Conservation (phyloP, 2,329 filamentous ascomycete genomes). For the Aspergillus sergii region DNA sequence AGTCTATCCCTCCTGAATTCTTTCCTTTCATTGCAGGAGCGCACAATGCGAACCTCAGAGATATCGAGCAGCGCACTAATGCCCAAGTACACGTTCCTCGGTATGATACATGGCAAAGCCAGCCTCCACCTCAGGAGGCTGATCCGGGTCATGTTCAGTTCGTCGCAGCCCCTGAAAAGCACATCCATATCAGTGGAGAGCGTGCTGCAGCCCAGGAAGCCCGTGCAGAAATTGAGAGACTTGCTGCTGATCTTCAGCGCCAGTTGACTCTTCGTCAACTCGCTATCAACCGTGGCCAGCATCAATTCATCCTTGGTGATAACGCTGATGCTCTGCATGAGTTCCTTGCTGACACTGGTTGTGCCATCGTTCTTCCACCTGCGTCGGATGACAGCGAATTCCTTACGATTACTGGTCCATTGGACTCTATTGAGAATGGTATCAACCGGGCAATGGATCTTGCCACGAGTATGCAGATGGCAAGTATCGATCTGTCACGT, state of each 20-base stretch:
- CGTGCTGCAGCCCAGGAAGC: slow-evolving; percentile 78
- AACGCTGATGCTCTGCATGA: slow-evolving; percentile 77
- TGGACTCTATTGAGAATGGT: slow-evolving; percentile 71
- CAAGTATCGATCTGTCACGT: slow-evolving; percentile 77
- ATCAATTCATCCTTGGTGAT: slow-evolving; percentile 93
- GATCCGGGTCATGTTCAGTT: slow-evolving; percentile 70
- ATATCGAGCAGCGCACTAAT: slow-evolving; percentile 72
- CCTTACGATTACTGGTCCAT: slow-evolving; percentile 81
- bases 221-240: slow-evolving; percentile 77
- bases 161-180: slow-evolving; percentile 69
- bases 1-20: slow-evolving; percentile 84
- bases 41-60: slow-evolving; percentile 67
- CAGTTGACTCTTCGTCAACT: slow-evolving; percentile 77
- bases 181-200: slow-evolving; percentile 86
- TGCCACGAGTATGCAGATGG: slow-evolving; percentile 82
- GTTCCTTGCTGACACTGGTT: slow-evolving; percentile 89
- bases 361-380: slow-evolving; percentile 79
- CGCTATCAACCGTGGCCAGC: slow-evolving; percentile 80
- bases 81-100: slow-evolving; percentile 81
- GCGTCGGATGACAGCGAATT: slow-evolving; percentile 76
- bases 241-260: slow-evolving; percentile 73
- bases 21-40: slow-evolving; percentile 92
- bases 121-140: slow-evolving; percentile 66
- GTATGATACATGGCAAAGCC: slow-evolving; percentile 72
- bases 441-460: slow-evolving; percentile 85